A percentile compares a stretch with the other conserved stretches of the same genome.
These are phyloP conservation scores for Przewalskia tangutica DNA, from an alignment of 257 asterid species.

Conservation along the genomic window DNA sequence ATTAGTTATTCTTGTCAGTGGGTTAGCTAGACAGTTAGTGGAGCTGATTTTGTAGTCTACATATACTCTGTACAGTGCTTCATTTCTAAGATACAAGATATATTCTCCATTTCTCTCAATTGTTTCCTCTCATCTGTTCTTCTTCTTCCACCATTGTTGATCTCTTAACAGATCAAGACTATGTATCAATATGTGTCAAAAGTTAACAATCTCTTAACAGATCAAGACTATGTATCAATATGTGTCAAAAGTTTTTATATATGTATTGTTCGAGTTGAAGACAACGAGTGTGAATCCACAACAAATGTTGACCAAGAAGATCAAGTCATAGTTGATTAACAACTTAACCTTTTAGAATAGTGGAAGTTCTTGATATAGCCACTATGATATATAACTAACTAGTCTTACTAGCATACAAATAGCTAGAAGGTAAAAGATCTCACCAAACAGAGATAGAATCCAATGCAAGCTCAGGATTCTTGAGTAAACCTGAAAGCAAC, in stretches of 20 bases:
- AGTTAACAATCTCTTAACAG: not conserved
- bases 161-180: too few species aligned
- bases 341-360: not conserved
- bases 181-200: too few species aligned
- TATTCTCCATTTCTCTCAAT: too few species aligned
- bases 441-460: constrained; percentile 30
- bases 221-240: not conserved
- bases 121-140: too few species aligned
- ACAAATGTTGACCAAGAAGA: not conserved
- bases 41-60: too few species aligned
- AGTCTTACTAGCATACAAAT: not conserved
- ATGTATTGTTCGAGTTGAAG: not conserved
- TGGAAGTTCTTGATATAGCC: not conserved
- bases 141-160: too few species aligned
- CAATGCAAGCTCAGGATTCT: constrained; percentile 28
- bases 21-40: too few species aligned
- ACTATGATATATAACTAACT: not conserved
- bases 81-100: too few species aligned
- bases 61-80: too few species aligned
- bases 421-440: not conserved
- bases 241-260: not conserved
- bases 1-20: too few species aligned
- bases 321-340: not conserved
- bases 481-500: constrained; percentile 27
- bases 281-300: not conserved